phyloP scores from a whole-genome alignment of 768 basidiomycete species.

The Russula olivacea region DNA sequence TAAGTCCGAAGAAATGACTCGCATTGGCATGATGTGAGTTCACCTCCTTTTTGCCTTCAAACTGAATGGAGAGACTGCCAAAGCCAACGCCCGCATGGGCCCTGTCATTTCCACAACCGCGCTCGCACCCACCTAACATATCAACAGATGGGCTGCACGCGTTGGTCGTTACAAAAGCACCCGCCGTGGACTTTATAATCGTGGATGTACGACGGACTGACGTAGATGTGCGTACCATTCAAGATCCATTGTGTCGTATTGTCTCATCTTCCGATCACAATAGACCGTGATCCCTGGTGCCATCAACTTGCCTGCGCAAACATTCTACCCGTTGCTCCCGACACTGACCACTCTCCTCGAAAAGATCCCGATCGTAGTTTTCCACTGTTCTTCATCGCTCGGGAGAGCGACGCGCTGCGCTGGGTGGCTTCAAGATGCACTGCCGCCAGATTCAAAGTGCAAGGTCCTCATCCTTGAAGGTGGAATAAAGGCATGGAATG shows the following conservation, averaged over 20 bases:
- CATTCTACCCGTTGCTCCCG: conserved; percentile 37
- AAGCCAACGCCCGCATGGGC: conserved; percentile 25
- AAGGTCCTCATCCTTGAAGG: conserved; percentile 26
- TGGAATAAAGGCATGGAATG: conserved; percentile 29
- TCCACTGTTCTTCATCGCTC: conserved; percentile 27
- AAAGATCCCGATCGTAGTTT: conserved; percentile 28
- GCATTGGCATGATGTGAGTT: not conserved
- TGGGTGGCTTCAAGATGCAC: conserved; percentile 27
- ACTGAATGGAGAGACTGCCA: not conserved
- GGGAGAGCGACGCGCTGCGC: conserved; percentile 27
- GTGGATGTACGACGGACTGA: conserved; percentile 38
- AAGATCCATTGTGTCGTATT: not conserved
- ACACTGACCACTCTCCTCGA: conserved; percentile 31
- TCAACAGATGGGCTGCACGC: conserved; percentile 26
- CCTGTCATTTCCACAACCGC: conserved; percentile 22
- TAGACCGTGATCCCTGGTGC: conserved; percentile 32
- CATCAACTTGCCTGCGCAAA: conserved; percentile 42
- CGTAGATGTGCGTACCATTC: conserved; percentile 32
- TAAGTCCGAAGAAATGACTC: not conserved
- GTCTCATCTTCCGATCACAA: not conserved
- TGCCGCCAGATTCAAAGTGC: conserved; percentile 21
- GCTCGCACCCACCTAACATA: conserved; percentile 25
- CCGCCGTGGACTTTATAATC: conserved; percentile 31
- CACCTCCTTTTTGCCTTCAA: not conserved
- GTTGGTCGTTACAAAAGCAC: conserved; percentile 25